phyloP scores from a whole-genome alignment of 139 green algal species.

The Micractinium sp. region DNA sequence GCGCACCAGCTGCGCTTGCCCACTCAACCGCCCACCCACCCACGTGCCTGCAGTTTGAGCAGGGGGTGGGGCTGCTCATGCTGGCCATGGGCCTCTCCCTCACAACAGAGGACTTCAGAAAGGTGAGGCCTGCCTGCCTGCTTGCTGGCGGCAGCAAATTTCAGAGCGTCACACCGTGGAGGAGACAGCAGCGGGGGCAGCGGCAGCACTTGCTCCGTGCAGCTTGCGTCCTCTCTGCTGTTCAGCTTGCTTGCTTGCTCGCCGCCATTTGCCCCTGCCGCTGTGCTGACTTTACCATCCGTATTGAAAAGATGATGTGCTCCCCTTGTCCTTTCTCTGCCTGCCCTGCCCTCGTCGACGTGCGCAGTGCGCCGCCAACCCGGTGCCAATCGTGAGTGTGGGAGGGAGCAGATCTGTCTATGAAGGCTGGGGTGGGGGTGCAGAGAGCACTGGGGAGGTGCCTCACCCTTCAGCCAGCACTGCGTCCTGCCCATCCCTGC shows the following conservation, averaged over 20 bases:
- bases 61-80: slow-evolving; percentile 83
- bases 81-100: slow-evolving; percentile 52
- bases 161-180: no score
- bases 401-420: neutral
- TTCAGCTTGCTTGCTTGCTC: no score
- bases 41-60: slow-evolving; percentile 67
- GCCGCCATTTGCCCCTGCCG: neutral
- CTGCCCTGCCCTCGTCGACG: no score
- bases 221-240: neutral
- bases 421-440: no score
- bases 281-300: neutral
- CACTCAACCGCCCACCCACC: neutral
- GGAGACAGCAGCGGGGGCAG: no score
- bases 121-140: neutral
- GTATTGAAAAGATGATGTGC: no score
- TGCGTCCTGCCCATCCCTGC: no score
- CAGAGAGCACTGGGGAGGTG: no score
- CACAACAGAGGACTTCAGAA: slow-evolving; percentile 27
- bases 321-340: no score
- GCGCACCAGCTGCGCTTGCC: neutral
- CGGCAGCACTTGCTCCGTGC: no score
- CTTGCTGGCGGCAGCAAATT: no score
- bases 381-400: slow-evolving; percentile 62
- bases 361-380: slow-evolving; percentile 62
- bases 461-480: no score